Conservation (phyloP, 1,284 basidiomycete genomes). For the Ceratobasidium theobromae region DNA sequence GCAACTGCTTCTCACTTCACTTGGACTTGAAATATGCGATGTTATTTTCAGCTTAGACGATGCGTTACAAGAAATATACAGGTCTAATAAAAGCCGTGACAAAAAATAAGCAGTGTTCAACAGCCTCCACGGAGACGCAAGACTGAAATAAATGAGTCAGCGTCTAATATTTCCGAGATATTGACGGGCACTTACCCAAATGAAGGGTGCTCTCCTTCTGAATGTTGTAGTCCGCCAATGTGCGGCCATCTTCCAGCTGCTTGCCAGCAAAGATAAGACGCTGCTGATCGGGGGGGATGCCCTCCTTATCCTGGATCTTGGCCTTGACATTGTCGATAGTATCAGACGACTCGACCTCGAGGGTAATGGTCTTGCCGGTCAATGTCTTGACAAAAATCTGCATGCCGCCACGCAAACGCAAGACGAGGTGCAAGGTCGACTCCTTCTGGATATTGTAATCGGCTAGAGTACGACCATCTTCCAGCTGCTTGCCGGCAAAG, state of each 20-base stretch:
- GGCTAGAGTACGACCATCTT: constrained; percentile 45
- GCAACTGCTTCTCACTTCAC: neutral
- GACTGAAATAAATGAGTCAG: no score
- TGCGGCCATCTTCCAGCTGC: no score
- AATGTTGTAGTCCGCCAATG: constrained; percentile 37
- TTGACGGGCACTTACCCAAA: constrained; percentile 29
- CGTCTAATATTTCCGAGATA: no score
- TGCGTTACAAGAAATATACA: neutral
- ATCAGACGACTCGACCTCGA: constrained; percentile 59
- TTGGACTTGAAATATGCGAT: neutral
- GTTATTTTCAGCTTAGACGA: neutral
- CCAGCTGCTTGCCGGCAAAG: constrained; percentile 48
- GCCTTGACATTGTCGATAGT: constrained; percentile 59
- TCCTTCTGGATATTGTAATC: constrained; percentile 50
- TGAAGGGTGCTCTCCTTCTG: constrained; percentile 38
- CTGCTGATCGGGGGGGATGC: constrained; percentile 52
- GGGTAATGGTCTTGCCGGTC: no score
- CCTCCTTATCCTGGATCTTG: constrained; percentile 54
- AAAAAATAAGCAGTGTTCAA: constrained; percentile 2
- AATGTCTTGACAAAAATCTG: no score
- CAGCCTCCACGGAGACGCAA: constrained; percentile 47
- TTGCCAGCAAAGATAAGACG: no score
- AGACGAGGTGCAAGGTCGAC: constrained; percentile 49
- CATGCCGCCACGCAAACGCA: no score
- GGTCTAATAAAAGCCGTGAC: neutral